phyloP scores from a whole-genome alignment of 2,329 filamentous ascomycete species.

The Pochonia chlamydosporia region DNA sequence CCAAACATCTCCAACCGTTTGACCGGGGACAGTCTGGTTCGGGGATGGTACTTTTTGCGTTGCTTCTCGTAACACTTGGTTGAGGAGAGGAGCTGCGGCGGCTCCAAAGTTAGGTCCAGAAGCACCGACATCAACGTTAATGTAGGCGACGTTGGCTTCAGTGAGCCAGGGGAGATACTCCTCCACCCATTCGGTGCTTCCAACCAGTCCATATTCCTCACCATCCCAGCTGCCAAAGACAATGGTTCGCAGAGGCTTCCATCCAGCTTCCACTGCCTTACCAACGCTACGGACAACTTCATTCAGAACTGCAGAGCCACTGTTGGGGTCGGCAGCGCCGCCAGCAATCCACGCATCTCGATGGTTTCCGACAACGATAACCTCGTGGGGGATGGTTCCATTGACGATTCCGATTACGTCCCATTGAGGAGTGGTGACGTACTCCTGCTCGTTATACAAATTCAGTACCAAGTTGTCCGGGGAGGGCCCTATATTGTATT shows the following conservation, averaged over 20 bases:
- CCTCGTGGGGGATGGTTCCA: conserved; percentile 76
- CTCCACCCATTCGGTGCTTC: conserved; percentile 90
- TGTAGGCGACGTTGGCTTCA: conserved; percentile 67
- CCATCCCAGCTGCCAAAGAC: conserved; percentile 83
- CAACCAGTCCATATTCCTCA: conserved; percentile 80
- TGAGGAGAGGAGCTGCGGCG: conserved; percentile 68
- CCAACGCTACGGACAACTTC: conserved; percentile 74
- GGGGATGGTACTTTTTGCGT: conserved; percentile 60
- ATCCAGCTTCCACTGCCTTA: conserved; percentile 55
- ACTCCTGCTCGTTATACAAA: conserved; percentile 73
- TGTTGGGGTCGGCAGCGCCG: conserved; percentile 79
- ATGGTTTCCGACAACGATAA: conserved; percentile 87
- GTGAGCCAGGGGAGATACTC: conserved; percentile 79
- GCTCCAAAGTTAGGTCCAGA: conserved; percentile 58
- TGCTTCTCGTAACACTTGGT: conserved; percentile 65
- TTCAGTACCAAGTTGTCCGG: conserved; percentile 67
- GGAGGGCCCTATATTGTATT: conserved; percentile 81
- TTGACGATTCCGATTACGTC: conserved; percentile 92
- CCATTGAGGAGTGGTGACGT: conserved; percentile 78
- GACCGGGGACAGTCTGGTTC: conserved; percentile 67
- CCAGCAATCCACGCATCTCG: conserved; percentile 85
- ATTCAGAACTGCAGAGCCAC: conserved; percentile 71
- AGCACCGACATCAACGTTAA: conserved; percentile 79
- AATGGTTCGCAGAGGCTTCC: conserved; percentile 71
- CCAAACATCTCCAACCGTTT: conserved; percentile 69